Percentiles rank a stretch among this genome's conserved stretches.
Conservation (phyloP, 305 asterid species). For the Fraxinus sp. region DNA sequence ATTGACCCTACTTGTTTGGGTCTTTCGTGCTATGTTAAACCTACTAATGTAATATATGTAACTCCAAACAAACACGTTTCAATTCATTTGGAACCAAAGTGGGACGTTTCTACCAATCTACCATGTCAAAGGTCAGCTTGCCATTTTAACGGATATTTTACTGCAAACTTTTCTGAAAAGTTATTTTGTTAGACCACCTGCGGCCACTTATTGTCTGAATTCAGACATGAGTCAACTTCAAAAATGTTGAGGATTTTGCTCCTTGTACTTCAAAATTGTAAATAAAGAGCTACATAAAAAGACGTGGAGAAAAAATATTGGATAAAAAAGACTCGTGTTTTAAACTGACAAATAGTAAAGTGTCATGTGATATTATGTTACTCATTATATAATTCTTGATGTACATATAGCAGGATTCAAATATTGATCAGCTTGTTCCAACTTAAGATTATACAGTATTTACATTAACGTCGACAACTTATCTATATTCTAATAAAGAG, state of each 20-base stretch:
- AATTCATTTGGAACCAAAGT: background rate
- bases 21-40: conserved; percentile 8
- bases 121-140: background rate
- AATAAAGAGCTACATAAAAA: too few species aligned
- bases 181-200: background rate
- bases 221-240: background rate
- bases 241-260: too few species aligned
- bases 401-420: too few species aligned
- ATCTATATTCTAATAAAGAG: too few species aligned
- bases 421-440: background rate
- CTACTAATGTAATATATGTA: conserved; percentile 4
- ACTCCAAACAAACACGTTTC: conserved; percentile 27
- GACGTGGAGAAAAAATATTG: too few species aligned
- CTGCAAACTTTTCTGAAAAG: background rate
- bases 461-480: too few species aligned
- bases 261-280: too few species aligned
- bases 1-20: background rate
- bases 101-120: background rate
- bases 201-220: background rate
- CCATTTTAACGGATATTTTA: background rate
- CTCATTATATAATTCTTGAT: too few species aligned
- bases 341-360: too few species aligned
- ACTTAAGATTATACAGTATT: background rate
- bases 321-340: too few species aligned
- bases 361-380: too few species aligned